Percentiles rank a stretch among this genome's conserved stretches.
These are phyloP conservation scores for Citeromyces siamensis DNA, from an alignment of 1,139 yeast species.

Conservation along the genomic window DNA sequence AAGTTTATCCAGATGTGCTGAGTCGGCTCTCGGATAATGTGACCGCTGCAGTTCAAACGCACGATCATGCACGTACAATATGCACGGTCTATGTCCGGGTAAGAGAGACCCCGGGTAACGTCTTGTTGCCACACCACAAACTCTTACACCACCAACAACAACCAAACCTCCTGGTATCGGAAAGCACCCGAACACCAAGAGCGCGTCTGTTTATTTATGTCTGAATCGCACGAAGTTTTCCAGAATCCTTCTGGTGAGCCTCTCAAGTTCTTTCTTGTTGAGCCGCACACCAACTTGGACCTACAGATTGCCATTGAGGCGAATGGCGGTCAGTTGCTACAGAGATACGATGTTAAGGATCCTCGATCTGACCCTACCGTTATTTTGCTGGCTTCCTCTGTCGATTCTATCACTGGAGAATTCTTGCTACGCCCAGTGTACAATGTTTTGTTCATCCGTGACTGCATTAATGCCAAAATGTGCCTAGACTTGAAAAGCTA, in stretches of 20 bases:
- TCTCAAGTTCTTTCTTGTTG: constrained; percentile 2
- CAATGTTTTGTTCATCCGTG: constrained; percentile 1
- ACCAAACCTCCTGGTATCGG: too few relatives aligned
- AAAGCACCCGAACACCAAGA: constrained; percentile 3
- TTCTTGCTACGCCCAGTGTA: background rate
- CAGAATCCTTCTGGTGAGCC: constrained; percentile 3
- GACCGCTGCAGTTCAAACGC: too few relatives aligned
- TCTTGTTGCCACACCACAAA: background rate
- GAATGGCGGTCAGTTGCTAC: constrained; percentile 1
- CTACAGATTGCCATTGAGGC: constrained; percentile 1
- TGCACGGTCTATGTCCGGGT: too few relatives aligned
- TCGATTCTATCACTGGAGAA: background rate
- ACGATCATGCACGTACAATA: too few relatives aligned
- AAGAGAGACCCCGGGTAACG: constrained; percentile 1
- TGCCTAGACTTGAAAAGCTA: background rate
- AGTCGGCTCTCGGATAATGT: too few relatives aligned
- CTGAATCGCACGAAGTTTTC: constrained; percentile 1
- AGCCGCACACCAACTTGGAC: background rate
- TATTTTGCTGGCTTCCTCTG: background rate
- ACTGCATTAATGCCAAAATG: constrained; percentile 3
- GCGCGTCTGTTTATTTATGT: constrained; percentile 2
- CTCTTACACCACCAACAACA: background rate
- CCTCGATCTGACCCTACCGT: background rate
- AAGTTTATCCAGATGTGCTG: too few relatives aligned
- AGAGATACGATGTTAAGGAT: background rate